Conservation (phyloP, 2,329 filamentous ascomycete species). For the Didymella glomerata region DNA sequence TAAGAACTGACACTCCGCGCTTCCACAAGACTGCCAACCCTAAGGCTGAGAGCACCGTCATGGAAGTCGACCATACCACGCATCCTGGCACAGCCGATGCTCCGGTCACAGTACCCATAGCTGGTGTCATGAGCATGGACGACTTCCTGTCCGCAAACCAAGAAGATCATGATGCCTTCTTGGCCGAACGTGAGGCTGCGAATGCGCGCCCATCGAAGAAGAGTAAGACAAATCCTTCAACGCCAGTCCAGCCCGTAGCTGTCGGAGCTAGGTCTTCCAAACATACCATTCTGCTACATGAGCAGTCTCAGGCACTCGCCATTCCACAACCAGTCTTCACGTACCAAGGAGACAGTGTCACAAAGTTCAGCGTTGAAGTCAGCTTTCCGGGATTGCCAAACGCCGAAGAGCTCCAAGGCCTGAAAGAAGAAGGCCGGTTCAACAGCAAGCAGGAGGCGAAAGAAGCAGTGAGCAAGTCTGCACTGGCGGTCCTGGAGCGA, state of each 20-base stretch:
- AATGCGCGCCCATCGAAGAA: slow-evolving; percentile 22
- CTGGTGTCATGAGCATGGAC: slow-evolving; percentile 30
- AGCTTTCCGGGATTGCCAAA: slow-evolving; percentile 31
- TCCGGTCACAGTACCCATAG: slow-evolving; percentile 5
- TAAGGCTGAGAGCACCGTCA: slow-evolving; percentile 12
- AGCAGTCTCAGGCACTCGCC: slow-evolving; percentile 38
- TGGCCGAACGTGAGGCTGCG: slow-evolving; percentile 19
- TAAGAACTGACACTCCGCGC: slow-evolving; percentile 5
- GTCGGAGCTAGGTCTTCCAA: slow-evolving; percentile 32
- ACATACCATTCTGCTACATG: slow-evolving; percentile 32
- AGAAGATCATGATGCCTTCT: slow-evolving; percentile 15
- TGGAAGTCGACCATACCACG: slow-evolving; percentile 22
- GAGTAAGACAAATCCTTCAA: background rate
- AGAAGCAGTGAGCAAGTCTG: slow-evolving; percentile 50
- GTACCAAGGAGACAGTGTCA: slow-evolving; percentile 20
- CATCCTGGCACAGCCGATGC: background rate
- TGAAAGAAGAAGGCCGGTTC: slow-evolving; percentile 38
- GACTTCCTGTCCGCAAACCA: slow-evolving; percentile 30
- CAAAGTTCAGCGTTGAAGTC: slow-evolving; percentile 36
- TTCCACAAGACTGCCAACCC: background rate
- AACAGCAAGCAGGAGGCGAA: slow-evolving; percentile 55
- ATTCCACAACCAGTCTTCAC: slow-evolving; percentile 35
- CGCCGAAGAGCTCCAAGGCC: slow-evolving; percentile 24
- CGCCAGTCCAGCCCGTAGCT: slow-evolving; percentile 26
- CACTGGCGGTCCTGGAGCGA: slow-evolving; percentile 36